These are phyloP conservation scores for Xerocomellus intermedius DNA, from an alignment of 768 basidiomycete genomes.

Conservation along the genomic window DNA sequence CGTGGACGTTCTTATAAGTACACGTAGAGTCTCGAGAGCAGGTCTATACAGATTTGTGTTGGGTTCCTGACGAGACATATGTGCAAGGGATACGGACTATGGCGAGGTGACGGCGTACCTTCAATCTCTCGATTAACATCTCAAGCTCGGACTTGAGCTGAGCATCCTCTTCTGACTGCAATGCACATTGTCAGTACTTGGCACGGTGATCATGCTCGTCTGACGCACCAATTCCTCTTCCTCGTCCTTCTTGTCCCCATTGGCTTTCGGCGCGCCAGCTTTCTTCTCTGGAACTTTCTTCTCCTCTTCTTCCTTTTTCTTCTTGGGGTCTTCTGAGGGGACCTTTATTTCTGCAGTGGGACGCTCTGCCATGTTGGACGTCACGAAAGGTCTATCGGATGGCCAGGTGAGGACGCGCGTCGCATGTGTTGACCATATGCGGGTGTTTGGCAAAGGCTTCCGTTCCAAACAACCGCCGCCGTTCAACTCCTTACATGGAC, in stretches of 20 bases:
- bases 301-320: constrained; percentile 53
- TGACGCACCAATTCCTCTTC: constrained; percentile 71
- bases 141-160: constrained; percentile 93
- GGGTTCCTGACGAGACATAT: constrained; percentile 63
- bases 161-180: constrained; percentile 90
- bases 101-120: constrained; percentile 48
- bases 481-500: neutral
- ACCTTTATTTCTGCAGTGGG: constrained; percentile 62
- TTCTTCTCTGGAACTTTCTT: constrained; percentile 47
- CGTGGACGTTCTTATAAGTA: constrained; percentile 92
- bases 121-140: constrained; percentile 92
- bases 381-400: constrained; percentile 3
- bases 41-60: constrained; percentile 82
- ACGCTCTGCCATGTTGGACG: constrained; percentile 53
- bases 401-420: constrained; percentile 31
- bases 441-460: constrained; percentile 33
- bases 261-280: constrained; percentile 54
- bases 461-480: constrained; percentile 31
- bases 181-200: constrained; percentile 5
- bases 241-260: constrained; percentile 56
- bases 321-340: constrained; percentile 71
- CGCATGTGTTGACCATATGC: constrained; percentile 23
- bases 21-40: constrained; percentile 90
- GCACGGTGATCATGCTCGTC: constrained; percentile 11
- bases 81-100: constrained; percentile 3